Base-by-base conservation (phyloP, 1,284 basidiomycete genomes). In the Moesziomyces sp. region DNA sequence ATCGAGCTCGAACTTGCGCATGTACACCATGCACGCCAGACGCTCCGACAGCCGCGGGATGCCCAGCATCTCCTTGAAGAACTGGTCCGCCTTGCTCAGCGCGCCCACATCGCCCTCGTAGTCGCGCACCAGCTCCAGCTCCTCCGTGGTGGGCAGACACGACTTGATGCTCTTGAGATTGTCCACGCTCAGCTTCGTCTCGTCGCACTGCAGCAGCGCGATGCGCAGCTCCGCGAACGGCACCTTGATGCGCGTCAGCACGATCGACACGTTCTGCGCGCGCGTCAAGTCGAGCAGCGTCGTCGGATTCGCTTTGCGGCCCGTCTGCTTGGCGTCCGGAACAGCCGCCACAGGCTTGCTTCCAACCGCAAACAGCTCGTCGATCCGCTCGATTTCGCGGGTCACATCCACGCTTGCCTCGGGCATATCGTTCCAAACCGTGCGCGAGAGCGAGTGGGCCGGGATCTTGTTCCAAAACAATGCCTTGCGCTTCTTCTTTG, bases 401-500 rank as follows among this genome's bases (percentile, higher is more conserved):
- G 50, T 56, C 76, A 94, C 93, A 19, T 80, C 76, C 28, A 81
- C 55, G 3, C 87, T 87, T 0, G 83, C 44, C 1, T 85, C 46
- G 14, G 79, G 81, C 5, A 89, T 76, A 34, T 92, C 90, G 61
- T 86, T 87, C 93, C 93, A 96, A 6, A 95, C 87, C 0, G 91
- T 92, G 3, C 87, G 83, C 18, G 80, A 75, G 4, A 88, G 81
- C 10, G 83, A 80, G 19, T 87, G 81, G 7, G 84, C 84, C 8
- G 87, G 85, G 9, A 94, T 71, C 79, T 96, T 95, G 73, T 90
- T 91, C 93, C 94, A 96, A 84, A 94, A 94, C 85, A 96, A 93
- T 0, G 93, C 62, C 44, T 69, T 70, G 42, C 94, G 84, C 63
- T 90, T 89, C 80, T 90, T 91, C 3, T 84, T 78, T 18, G 88